Base-by-base conservation (phyloP, 352 stramenopile species). In the Globisporangium barbulae region DNA sequence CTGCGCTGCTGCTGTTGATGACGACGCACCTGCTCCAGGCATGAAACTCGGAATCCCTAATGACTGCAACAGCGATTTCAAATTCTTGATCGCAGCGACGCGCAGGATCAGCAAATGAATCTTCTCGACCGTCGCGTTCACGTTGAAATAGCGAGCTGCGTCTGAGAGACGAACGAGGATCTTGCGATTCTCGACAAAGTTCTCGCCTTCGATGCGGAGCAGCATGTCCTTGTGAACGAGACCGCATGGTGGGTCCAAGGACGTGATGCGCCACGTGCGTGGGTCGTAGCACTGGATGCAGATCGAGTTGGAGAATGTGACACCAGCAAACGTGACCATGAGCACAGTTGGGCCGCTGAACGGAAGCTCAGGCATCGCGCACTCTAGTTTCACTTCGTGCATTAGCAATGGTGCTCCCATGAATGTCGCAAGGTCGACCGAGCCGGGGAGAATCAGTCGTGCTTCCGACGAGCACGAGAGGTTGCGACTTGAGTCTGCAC, bases 201-300 rank as follows among this genome's bases (percentile, higher is more conserved):
- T 63, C 13, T 84, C 70, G 21, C 83, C 83, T 61, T 69, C 72
- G 22, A 90, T 59, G 1, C 79, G 76, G n/a, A 90, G 39, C 1
- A 59, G 53, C 12, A 79, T 39, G 0, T 61, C 45, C 44, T 72
- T 63, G 2, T 68, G 42, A 0, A 83, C 64, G 22, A 89, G 72
- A 0, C 78, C 76, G 53, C 78, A 88, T 0, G 80, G 65, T 53
- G 80, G 82, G 42, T 76, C 59, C 13, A 91, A 28, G 0, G 63
- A 56, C 13, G 60, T 66, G 35, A 90, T 79, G 15, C 62, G 61
- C 79, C 79, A 89, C 12, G 68, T 68, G 8, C 79, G 72, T 19
- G 83, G 81, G 48, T 92, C 79, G 53, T 92, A 92, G 67, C 79
- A 89, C n/a, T 89, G 75, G 25, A 89, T 70, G 19, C 67, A 83